Evolutionary conservation across 257 asterid species (phyloP), one percentile per base, ranked within the genome.

Genomic region (Fraxinus anomala): DNA sequence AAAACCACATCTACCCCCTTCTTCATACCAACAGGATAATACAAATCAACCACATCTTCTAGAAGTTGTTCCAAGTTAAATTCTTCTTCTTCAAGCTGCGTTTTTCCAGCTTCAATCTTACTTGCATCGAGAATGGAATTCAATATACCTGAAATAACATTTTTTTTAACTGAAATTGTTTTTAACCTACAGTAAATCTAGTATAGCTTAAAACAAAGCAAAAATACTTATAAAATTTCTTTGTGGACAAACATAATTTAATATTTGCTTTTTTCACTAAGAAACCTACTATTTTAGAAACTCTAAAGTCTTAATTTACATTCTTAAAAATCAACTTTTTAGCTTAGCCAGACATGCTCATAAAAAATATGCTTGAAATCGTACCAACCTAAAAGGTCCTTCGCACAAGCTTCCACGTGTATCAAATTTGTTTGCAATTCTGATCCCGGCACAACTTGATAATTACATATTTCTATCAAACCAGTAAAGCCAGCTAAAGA

Each of bases 1-100:
- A 94, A 79, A 51, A 92, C 70, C 71, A 92, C 92, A 71, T 94
- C 97, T 0, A 94, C 90, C 36, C 92, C 96, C 79, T 92, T 91
- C 77, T 79, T 89, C 80, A 77, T 82, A 49, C 91, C 96, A 16
- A 79, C 81, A 0, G 92, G 89, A 72, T 90, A 87, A 81, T 49
- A 88, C 78, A 89, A 26, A 76, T 92, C 94, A 31, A 92, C 94
- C 17, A 86, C 89, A 69, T 91, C 91, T 85, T 91, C 98, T 19
- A 92, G 73, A 0, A 91, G 78, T 75, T 88, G 83, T 44, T 82
- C 89, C 36, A 92, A 34, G 76, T 87, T 80, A 49, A 94, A 91
- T 51, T 87, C 96, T 54, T 87, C 91, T 79, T 91, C 93, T 65
- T 85, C 88, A 3, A 92, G 91, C 30, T 82, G 90, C 88, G 87